Base-by-base conservation (phyloP, 139 green algal species). In the Pseudopediastrum boryanum region DNA sequence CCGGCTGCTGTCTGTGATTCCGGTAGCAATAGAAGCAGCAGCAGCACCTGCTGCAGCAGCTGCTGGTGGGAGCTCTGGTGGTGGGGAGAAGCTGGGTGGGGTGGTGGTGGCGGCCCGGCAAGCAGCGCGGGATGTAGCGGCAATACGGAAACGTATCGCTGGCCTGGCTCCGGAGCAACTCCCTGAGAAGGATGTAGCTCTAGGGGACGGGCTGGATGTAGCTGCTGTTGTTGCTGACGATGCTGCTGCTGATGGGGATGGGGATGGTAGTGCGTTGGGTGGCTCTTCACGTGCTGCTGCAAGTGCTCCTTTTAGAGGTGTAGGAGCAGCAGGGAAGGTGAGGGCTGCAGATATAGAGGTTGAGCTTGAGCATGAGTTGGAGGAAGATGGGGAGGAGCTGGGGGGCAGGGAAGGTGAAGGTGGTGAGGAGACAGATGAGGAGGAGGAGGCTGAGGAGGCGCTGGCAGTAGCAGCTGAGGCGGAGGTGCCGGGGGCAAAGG, bases 111-210 rank as follows among this genome's bases (percentile, higher is more conserved):
- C 68, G 2, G 48, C 51, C 19, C 51, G 51, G 51, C 43, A 44
- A 10, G 51, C 35, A 54, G 70, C 51, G 2, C 25, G 35, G 10
- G 70, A 77, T 23, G 36, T 54, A 31, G 70, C 38, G 23, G 25
- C 66, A 5, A n/a, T 77, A 12, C 27, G 36, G 3, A 51, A n/a
- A 2, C 54, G 70, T 31, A 67, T 77, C 39, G 35, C 50, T 2
- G 35, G 23, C 9, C 19, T 77, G 4, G 51, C 70, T 1, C 70
- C 70, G 19, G 51, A 66, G 27, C 50, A 77, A 19, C 33, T 77
- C 10, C 70, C 70, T 51, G 35, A 77, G 5, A 77, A 77, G 36
- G 70, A 77, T 54, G 51, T 77, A 2, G 33, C 51, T 3, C 21
- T 77, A 4, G 23, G 51, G 0, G 36, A 77, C 10, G 70, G 70